Evolutionary conservation across 805 yeast species (phyloP).

Genomic region (Teunomyces kruisii): DNA sequence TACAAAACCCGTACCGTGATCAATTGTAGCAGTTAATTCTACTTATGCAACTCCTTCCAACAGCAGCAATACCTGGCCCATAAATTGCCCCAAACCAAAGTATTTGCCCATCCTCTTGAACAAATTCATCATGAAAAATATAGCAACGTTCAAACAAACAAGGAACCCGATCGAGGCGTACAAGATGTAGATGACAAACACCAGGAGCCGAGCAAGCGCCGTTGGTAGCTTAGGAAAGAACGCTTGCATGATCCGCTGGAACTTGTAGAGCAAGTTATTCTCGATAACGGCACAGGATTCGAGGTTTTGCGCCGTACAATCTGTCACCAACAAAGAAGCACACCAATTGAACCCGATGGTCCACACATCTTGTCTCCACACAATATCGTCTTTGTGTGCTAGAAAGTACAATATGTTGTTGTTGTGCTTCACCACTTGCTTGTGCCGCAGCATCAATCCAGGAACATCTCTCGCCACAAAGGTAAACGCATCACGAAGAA

Average conservation of each 20-base stretch:
- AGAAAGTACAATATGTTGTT: neutral
- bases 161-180: neutral
- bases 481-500: neutral
- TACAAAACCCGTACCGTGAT: no score
- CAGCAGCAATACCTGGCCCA: neutral
- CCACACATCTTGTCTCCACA: neutral
- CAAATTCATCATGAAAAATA: neutral
- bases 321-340: neutral
- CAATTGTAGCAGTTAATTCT: no score
- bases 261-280: slow-evolving; percentile 1
- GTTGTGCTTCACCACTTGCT: neutral
- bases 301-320: neutral
- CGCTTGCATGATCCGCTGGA: neutral
- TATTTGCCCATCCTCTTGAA: neutral
- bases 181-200: neutral
- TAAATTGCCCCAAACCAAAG: neutral
- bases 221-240: neutral
- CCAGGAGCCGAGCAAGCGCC: neutral
- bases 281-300: neutral
- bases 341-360: neutral
- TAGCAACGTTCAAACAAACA: neutral
- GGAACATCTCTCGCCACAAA: neutral
- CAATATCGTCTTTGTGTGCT: neutral
- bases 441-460: neutral
- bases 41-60: neutral